Base-by-base conservation (phyloP, 495 filamentous ascomycete genomes). In the Annulohypoxylon bovei region DNA sequence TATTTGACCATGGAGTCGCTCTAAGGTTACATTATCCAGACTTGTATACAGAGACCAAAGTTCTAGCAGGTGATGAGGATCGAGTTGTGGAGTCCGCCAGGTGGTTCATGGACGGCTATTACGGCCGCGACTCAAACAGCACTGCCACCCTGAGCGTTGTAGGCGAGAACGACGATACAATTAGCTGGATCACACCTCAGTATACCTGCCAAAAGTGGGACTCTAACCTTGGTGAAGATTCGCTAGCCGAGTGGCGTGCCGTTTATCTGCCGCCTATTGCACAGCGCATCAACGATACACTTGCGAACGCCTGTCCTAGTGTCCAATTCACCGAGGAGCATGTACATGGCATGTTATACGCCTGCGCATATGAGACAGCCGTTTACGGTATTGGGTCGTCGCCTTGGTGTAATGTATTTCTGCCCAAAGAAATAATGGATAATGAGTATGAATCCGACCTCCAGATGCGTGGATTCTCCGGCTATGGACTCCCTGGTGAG, bases 71-170 rank as follows among this genome's bases (percentile, higher is more conserved):
- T 30, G 63, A 67, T 16, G 56, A 66, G 35, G 68, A 67, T 18
- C 28, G 68, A 2, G 68, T 71, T n/a, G 47, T 71, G 7, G 68
- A 71, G 39, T 71, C 62, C 8, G 68, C 67, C 12, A 53, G 53
- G 11, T 70, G 67, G 67, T 70, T 70, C 8, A 70, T 70, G 67
- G 60, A 70, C 56, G 67, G 67, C 4, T 70, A 70, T 46, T 70
- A 70, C 52, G 67, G 67, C 11, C 68, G 68, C 50, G 28, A 32
- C 30, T 56, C 61, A 9, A 56, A 71, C 50, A 25, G 56, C 18
- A 56, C 68, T 6, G 57, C 62, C 1, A 62, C 37, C 14, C 39
- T 65, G 8, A 42, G 23, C 5, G 1, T 61, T 0, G 8, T 71
- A 9, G 20, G 20, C 6, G 68, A 67, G 20, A 50, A 67, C 22